Percentiles rank a stretch among this genome's conserved stretches.
Evolutionary conservation across 148 eudicot species (phyloP).

Genomic region (Tetragonia tetragonoides): DNA sequence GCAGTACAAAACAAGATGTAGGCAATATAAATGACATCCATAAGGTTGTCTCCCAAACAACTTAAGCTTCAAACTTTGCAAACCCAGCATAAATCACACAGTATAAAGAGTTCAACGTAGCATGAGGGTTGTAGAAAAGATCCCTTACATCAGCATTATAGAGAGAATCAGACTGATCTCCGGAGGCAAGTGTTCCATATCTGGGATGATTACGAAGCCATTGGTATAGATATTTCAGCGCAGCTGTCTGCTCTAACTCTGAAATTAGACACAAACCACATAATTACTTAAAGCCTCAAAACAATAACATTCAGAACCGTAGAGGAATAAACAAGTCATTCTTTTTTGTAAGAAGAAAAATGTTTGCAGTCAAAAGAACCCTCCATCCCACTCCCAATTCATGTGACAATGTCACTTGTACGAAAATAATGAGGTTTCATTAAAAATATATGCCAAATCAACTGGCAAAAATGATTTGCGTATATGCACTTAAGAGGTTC

Average conservation of each 20-base stretch:
- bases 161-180: conserved; percentile 58
- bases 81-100: conserved; percentile 1
- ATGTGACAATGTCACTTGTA: too few species aligned
- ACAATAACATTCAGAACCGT: not conserved
- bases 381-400: too few species aligned
- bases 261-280: conserved; percentile 22
- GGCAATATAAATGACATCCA: not conserved
- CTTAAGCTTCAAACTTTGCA: not conserved
- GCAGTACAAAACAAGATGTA: not conserved
- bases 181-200: conserved; percentile 71
- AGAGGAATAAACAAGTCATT: not conserved
- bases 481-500: too few species aligned
- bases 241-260: conserved; percentile 92
- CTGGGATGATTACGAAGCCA: conserved; percentile 86
- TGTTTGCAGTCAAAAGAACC: too few species aligned
- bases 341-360: not conserved
- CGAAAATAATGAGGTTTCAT: too few species aligned
- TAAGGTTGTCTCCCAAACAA: not conserved
- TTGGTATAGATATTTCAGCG: conserved; percentile 79
- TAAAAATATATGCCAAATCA: too few species aligned
- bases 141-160: conserved; percentile 79
- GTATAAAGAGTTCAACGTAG: not conserved
- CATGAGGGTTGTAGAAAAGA: conserved; percentile 15
- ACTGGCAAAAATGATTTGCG: too few species aligned
- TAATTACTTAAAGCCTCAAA: not conserved